Base-by-base conservation (phyloP, 1,139 yeast species). In the Protomyces lactucae-debilis region DNA sequence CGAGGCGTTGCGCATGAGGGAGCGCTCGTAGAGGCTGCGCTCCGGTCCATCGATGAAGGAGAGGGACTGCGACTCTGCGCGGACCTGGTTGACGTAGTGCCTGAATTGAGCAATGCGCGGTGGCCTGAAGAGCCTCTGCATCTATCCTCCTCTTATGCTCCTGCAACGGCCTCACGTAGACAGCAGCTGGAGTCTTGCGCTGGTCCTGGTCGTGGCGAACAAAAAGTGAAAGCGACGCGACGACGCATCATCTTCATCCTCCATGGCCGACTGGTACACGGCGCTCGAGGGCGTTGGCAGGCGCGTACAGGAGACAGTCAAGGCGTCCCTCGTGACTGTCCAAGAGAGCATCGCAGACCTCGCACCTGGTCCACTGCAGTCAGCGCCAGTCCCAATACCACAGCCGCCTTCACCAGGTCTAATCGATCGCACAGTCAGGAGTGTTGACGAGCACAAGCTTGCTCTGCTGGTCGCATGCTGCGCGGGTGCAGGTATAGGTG, bases 261-360 rank as follows among this genome's bases (percentile, higher is more conserved):
- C 14, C 14, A 43, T 43, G 45, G 52, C 55, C 16, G 63, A 59
- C 57, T 59, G 63, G 63, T 59, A 59, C 16, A 52, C 63, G 16
- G 54, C 43, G 23, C 36, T 59, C 14, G 35, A 36, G 14, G 43
- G 52, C 36, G 52, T 43, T 2, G 57, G 45, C 21, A 51, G 43
- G 39, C 55, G 25, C 46, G 32, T 59, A 2, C 40, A 37, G 3
- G 18, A 25, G 14, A n/a, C 53, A 12, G 52, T 51, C 9, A 40
- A 28, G 35, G 28, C 63, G 1, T 40, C 57, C 5, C 53, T 52
- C 18, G 53, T 4, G 21, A 21, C 52, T 9, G 16, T 59, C 2
- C 63, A 59, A 18, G 63, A 59, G 37, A 37, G 23, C 2, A 39
- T 54, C 9, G 39, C 40, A 14, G 40, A 54, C 51, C n/a, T 23